Evolutionary conservation across 768 basidiomycete species (phyloP).

Genomic region (Boletus huronensis): DNA sequence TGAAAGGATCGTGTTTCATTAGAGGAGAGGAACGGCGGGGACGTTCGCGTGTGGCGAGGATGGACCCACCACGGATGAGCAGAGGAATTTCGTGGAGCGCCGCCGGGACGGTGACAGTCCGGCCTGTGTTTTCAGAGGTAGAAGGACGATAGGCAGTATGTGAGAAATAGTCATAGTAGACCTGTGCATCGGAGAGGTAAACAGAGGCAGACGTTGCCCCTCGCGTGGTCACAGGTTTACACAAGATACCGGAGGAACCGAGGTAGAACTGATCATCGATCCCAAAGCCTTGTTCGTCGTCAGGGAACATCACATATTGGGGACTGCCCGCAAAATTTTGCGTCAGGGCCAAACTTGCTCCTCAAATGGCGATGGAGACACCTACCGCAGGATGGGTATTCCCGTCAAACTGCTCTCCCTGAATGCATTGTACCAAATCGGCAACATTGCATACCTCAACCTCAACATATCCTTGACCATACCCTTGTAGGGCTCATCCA

Average conservation of each 20-base stretch:
- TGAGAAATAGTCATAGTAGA: constrained; percentile 94
- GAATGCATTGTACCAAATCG: constrained; percentile 98
- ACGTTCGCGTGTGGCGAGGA: constrained; percentile 83
- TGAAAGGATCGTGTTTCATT: constrained; percentile 93
- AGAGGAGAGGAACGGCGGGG: constrained; percentile 80
- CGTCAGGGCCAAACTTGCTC: background rate
- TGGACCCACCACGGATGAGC: constrained; percentile 86
- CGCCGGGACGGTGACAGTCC: constrained; percentile 70
- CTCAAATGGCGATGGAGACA: background rate
- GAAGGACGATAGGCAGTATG: constrained; percentile 63
- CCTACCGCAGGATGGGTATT: constrained; percentile 77
- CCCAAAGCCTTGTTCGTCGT: constrained; percentile 79
- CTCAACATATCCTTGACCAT: constrained; percentile 76
- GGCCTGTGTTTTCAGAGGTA: constrained; percentile 44
- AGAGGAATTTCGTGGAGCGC: constrained; percentile 80
- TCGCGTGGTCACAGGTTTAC: constrained; percentile 83
- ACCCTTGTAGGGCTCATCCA: constrained; percentile 84
- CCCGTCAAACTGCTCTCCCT: constrained; percentile 80
- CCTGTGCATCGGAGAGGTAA: constrained; percentile 86
- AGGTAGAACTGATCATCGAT: constrained; percentile 95
- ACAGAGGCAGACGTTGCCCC: constrained; percentile 66
- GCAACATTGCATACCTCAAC: constrained; percentile 81
- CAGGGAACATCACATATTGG: constrained; percentile 93
- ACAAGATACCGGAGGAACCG: constrained; percentile 81
- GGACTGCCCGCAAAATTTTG: constrained; percentile 50